Evolutionary conservation across 2,329 filamentous ascomycete genomes (phyloP), one percentile per base, ranked within the genome.

Genomic region (Colletotrichum abscissum): DNA sequence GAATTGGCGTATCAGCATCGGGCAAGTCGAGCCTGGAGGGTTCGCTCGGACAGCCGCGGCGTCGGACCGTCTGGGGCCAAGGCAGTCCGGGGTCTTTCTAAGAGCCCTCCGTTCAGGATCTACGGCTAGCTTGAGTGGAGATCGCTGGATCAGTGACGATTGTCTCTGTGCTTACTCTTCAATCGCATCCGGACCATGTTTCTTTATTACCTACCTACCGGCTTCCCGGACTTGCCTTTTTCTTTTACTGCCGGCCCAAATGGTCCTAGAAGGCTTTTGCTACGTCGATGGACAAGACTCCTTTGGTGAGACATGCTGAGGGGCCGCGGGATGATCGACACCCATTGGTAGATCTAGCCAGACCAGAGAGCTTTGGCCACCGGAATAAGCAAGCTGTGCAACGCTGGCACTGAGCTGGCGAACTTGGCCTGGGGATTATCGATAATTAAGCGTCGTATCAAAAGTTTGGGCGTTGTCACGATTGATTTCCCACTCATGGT

Each of bases 1-100:
- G 55, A 38, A 69, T 64, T 69, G 59, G n/a, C 69, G 42, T 69
- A 72, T 72, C 65, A 69, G 24, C 22, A 55, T 14, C 19, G 19
- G 30, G 69, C 28, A 24, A 63, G 26, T 42, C 9, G 19, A 19
- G 12, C 14, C 19, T 12, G 54, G 59, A 69, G 55, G 60, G 67
- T 65, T 65, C 60, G 55, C 67, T 70, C 55, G 62, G 67, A 57
- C 56, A 57, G 12, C 26, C 49, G 67, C 67, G 67, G 67, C 71
- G 67, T 62, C 60, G 67, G 60, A 66, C 71, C 35, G 60, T 63
- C 56, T 28, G 11, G 46, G 58, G 67, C 60, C 67, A 59, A 60
- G 62, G 49, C n/a, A 52, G 26, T 33, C 62, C 56, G n/a, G 60
- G 66, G 66, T 64, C 55, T 49, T 59, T 22, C 67, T 38, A 49